Percentiles rank a stretch among this genome's conserved stretches.
Conservation (phyloP, 345 rosid genomes). For the Laguncularia racemosa region DNA sequence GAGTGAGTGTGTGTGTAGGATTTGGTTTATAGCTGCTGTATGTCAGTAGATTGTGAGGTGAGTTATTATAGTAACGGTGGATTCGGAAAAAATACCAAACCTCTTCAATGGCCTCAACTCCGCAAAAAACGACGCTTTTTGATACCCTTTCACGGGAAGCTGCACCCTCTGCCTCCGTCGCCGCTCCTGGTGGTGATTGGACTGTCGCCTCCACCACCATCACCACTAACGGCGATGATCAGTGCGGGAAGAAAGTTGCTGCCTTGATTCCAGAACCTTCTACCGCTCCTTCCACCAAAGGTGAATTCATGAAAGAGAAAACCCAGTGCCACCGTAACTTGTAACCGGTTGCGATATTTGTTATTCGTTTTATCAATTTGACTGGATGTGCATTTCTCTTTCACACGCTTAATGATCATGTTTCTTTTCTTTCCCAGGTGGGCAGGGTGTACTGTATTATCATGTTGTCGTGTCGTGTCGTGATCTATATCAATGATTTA, state of each 20-base stretch:
- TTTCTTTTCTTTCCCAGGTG: background rate
- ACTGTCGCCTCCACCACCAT: conserved; percentile 12
- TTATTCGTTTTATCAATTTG: background rate
- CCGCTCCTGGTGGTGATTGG: conserved; percentile 34
- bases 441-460: no score
- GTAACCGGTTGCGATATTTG: background rate
- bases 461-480: no score
- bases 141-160: conserved; percentile 9
- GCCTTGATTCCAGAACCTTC: conserved; percentile 56
- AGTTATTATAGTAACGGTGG: conserved; percentile 57
- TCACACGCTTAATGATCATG: background rate
- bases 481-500: no score
- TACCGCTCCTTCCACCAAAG: conserved; percentile 46
- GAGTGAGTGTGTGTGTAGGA: conserved; percentile 1
- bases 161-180: conserved; percentile 1
- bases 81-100: conserved; percentile 78
- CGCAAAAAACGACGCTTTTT: conserved; percentile 74
- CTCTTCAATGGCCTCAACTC: conserved; percentile 92
- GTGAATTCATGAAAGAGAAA: conserved; percentile 15
- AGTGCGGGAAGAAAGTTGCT: conserved; percentile 31
- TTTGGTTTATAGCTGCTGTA: conserved; percentile 48
- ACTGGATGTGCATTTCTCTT: background rate
- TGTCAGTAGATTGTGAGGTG: conserved; percentile 77
- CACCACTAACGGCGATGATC: conserved; percentile 25
- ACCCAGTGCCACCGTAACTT: no score